Percentiles rank a stretch among this genome's conserved stretches.
Evolutionary conservation across 2,329 filamentous ascomycete species (phyloP).

Genomic region (Colletotrichum sp.): DNA sequence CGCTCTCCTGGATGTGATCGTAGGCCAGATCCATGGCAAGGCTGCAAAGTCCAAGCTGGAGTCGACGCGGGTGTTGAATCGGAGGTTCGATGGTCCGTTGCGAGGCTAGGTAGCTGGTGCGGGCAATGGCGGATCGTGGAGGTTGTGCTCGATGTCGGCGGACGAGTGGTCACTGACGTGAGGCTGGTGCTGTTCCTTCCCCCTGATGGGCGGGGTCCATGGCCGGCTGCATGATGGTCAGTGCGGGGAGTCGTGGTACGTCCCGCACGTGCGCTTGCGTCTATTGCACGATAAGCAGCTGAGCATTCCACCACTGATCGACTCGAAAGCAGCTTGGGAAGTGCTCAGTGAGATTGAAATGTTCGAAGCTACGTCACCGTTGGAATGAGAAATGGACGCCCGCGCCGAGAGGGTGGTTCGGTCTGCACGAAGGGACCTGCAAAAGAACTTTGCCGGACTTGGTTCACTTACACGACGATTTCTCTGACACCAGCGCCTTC

Average conservation of each 20-base stretch:
- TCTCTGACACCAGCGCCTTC: neutral
- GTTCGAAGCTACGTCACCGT: neutral
- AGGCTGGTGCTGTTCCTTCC: slow-evolving; percentile 10
- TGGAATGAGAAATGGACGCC: no score
- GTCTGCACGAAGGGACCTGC: slow-evolving; percentile 2
- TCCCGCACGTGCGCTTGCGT: neutral
- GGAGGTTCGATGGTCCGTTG: slow-evolving; percentile 3
- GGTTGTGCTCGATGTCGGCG: slow-evolving; percentile 1
- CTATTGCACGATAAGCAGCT: neutral
- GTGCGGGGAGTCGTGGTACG: neutral
- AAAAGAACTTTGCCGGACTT: neutral
- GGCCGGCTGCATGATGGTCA: slow-evolving; percentile 16
- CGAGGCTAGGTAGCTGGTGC: slow-evolving; percentile 18
- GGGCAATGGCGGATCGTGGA: neutral
- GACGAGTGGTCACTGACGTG: slow-evolving; percentile 19
- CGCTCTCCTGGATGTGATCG: slow-evolving; percentile 92
- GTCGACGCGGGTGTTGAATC: neutral
- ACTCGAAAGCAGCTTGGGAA: neutral
- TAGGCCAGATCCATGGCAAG: slow-evolving; percentile 89
- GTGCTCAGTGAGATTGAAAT: neutral
- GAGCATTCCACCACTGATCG: neutral
- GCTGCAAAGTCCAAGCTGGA: neutral
- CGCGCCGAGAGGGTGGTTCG: neutral
- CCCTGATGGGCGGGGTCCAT: slow-evolving; percentile 11
- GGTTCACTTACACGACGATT: neutral